Conservation (phyloP, 306 rosid species). For the Cucurbita moschata region DNA sequence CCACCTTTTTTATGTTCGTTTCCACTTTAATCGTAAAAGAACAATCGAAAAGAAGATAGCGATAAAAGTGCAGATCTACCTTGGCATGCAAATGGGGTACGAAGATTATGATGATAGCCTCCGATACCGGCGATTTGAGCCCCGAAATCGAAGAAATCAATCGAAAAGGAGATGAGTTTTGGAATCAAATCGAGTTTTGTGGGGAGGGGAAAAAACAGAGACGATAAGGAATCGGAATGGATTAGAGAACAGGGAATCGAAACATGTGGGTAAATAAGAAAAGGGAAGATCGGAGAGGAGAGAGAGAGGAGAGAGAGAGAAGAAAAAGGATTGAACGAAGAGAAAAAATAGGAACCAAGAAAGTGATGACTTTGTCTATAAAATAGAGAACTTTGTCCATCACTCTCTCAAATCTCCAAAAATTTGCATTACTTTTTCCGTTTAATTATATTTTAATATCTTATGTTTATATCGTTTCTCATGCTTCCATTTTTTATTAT, state of each 20-base stretch:
- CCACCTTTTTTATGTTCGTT: background rate
- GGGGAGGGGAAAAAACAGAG: background rate
- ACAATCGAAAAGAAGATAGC: background rate
- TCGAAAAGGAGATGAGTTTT: background rate
- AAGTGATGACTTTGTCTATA: background rate
- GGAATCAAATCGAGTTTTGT: background rate
- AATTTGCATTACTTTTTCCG: background rate
- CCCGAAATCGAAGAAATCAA: background rate
- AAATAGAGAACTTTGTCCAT: background rate
- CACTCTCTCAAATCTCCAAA: background rate
- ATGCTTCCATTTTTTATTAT: too few relatives aligned
- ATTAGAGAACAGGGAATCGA: background rate
- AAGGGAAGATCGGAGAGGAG: background rate
- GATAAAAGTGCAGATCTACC: background rate
- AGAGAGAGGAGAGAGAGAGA: background rate
- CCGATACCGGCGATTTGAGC: background rate
- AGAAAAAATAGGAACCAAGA: background rate
- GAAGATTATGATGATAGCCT: background rate
- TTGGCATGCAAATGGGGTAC: background rate
- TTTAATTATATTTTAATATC: too few relatives aligned
- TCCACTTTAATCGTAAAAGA: background rate
- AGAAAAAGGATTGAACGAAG: background rate
- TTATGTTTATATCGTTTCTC: too few relatives aligned
- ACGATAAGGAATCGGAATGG: background rate
- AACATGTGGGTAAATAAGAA: background rate